A percentile compares a stretch with the other conserved stretches of the same genome.
Conservation (phyloP, 2,329 filamentous ascomycete genomes). For the Pseudocercospora macadamiae region DNA sequence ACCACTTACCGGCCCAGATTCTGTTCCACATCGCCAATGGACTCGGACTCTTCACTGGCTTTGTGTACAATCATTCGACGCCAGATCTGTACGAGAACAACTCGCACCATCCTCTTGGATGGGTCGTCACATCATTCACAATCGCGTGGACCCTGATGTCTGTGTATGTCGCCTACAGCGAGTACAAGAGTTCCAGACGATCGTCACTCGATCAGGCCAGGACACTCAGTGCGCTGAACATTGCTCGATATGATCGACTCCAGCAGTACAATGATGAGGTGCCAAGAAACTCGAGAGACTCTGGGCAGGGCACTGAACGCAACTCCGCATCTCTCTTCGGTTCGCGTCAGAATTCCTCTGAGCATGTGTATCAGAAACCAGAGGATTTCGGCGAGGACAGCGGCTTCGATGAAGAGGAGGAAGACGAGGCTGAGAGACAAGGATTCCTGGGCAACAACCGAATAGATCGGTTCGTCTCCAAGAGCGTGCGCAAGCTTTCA, state of each 20-base stretch:
- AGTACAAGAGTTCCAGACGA: slow-evolving; percentile 19
- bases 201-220: slow-evolving; percentile 11
- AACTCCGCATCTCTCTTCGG: slow-evolving; percentile 32
- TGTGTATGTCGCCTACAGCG: slow-evolving; percentile 61
- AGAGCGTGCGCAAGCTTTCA: slow-evolving; percentile 31
- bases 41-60: slow-evolving; percentile 66
- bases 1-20: slow-evolving; percentile 70
- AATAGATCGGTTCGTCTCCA: slow-evolving; percentile 32
- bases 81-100: slow-evolving; percentile 87
- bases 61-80: slow-evolving; percentile 77
- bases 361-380: slow-evolving; percentile 31
- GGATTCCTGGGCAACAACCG: slow-evolving; percentile 47
- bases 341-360: slow-evolving; percentile 38
- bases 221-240: slow-evolving; percentile 22
- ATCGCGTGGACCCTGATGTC: slow-evolving; percentile 71
- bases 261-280: slow-evolving; percentile 28
- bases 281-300: slow-evolving; percentile 47
- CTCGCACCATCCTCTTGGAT: slow-evolving; percentile 85
- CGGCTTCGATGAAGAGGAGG: slow-evolving; percentile 48
- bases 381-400: slow-evolving; percentile 23
- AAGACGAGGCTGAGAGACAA: slow-evolving; percentile 37
- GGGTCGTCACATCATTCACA: slow-evolving; percentile 75
- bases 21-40: slow-evolving; percentile 48
- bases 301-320: slow-evolving; percentile 35
- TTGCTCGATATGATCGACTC: slow-evolving; percentile 35